These are phyloP conservation scores for Scedosporium aurantiacum DNA, from an alignment of 2,329 filamentous ascomycete genomes.

Conservation along the genomic window DNA sequence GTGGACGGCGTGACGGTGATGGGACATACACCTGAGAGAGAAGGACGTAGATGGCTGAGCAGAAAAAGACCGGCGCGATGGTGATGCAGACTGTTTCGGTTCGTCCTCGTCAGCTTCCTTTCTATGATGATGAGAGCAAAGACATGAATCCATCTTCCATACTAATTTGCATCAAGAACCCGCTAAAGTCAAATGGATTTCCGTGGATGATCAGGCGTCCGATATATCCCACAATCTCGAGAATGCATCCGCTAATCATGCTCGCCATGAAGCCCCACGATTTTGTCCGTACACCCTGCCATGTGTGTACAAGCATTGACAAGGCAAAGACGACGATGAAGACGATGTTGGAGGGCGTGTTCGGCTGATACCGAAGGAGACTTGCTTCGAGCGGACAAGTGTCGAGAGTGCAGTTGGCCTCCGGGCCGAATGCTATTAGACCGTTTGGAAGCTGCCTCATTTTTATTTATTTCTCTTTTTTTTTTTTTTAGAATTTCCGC, in stretches of 20 bases:
- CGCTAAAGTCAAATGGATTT: slow-evolving; percentile 45
- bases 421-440: slow-evolving; percentile 27
- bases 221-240: slow-evolving; percentile 52
- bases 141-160: slow-evolving; percentile 31
- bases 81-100: slow-evolving; percentile 34
- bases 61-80: slow-evolving; percentile 19
- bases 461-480: not conserved
- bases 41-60: slow-evolving; percentile 18
- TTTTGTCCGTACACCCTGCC: slow-evolving; percentile 29
- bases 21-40: slow-evolving; percentile 24
- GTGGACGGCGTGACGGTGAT: not conserved
- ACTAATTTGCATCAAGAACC: slow-evolving; percentile 50
- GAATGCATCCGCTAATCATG: slow-evolving; percentile 42
- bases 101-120: slow-evolving; percentile 28
- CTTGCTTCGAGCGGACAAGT: slow-evolving; percentile 33
- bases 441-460: not conserved
- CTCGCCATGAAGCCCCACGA: slow-evolving; percentile 32
- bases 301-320: slow-evolving; percentile 30
- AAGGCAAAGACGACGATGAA: slow-evolving; percentile 34
- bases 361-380: slow-evolving; percentile 35
- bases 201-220: slow-evolving; percentile 44
- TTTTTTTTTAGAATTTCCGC: not conserved
- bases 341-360: slow-evolving; percentile 14
- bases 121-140: slow-evolving; percentile 28
- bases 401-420: slow-evolving; percentile 37